Evolutionary conservation across 192 early-diverging fungal genomes (phyloP).

Genomic region (Funneliformis geosporum): DNA sequence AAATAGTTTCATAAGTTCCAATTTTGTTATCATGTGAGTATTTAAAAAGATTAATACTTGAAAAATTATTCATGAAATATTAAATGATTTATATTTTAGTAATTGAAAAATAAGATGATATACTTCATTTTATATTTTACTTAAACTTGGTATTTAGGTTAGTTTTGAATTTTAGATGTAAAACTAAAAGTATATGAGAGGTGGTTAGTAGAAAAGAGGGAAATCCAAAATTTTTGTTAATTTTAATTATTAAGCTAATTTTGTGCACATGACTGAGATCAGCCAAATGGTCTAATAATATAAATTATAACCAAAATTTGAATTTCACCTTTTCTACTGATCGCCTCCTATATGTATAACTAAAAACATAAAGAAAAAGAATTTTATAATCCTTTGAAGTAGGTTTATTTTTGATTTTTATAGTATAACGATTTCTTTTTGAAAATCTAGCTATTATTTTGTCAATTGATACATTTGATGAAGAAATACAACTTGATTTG

Average conservation of each 20-base stretch:
- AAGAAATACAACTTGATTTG: conserved; percentile 28
- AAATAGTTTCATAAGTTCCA: neutral
- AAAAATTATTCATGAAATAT: conserved; percentile 38
- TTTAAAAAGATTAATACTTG: conserved; percentile 33
- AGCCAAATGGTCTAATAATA: too few relatives aligned
- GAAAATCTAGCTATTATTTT: conserved; percentile 38
- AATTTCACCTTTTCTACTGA: too few relatives aligned
- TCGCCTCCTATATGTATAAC: too few relatives aligned
- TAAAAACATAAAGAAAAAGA: too few relatives aligned
- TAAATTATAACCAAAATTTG: too few relatives aligned
- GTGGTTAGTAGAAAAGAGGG: too few relatives aligned
- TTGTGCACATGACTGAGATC: too few relatives aligned
- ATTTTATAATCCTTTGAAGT: conserved; percentile 39
- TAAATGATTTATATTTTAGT: conserved; percentile 24
- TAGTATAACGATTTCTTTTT: conserved; percentile 31
- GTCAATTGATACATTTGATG: conserved; percentile 32
- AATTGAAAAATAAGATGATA: conserved; percentile 35
- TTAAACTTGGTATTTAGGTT: conserved; percentile 25
- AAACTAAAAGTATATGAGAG: too few relatives aligned
- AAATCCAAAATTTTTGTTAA: too few relatives aligned
- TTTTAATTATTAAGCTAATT: too few relatives aligned
- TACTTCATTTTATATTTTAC: conserved; percentile 23
- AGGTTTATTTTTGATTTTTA: conserved; percentile 40
- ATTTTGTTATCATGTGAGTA: conserved; percentile 1
- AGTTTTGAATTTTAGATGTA: conserved; percentile 13